Conservation (phyloP, 345 rosid species). For the Eucalyptus marginata region DNA sequence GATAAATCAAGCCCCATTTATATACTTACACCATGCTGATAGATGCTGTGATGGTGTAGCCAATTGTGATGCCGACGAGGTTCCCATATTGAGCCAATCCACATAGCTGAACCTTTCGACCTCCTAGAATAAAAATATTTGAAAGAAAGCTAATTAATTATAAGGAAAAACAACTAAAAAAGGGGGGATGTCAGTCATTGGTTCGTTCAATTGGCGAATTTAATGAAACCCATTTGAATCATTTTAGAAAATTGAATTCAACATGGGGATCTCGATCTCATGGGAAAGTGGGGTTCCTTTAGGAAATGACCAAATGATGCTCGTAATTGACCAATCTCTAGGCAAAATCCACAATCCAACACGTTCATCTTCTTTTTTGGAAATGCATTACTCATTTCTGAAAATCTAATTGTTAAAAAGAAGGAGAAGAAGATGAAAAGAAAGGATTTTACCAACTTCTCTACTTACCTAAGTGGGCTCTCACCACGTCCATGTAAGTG, state of each 20-base stretch:
- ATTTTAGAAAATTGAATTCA: not conserved
- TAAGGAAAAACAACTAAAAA: not conserved
- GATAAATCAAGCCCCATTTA: not conserved
- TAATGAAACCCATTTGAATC: not conserved
- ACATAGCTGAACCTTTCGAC: conserved; percentile 44
- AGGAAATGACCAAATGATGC: not conserved
- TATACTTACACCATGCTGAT: conserved; percentile 85
- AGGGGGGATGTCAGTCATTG: not conserved
- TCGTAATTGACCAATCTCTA: not conserved
- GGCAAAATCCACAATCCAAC: not conserved
- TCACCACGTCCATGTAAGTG: conserved; percentile 82
- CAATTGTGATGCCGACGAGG: conserved; percentile 54
- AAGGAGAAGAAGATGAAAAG: not conserved
- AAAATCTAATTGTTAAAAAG: not conserved
- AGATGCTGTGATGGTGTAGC: conserved; percentile 91
- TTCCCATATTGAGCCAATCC: conserved; percentile 75
- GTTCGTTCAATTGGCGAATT: not conserved
- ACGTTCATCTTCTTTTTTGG: not conserved
- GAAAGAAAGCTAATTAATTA: not conserved
- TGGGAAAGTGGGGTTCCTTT: not conserved
- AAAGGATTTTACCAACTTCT: not conserved
- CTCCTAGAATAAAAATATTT: conserved; percentile 14
- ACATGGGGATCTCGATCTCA: not conserved
- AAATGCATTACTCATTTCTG: not conserved
- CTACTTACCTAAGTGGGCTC: conserved; percentile 46